Conservation (phyloP, 2,329 filamentous ascomycete species). For the Phaeosphaeria sp. region DNA sequence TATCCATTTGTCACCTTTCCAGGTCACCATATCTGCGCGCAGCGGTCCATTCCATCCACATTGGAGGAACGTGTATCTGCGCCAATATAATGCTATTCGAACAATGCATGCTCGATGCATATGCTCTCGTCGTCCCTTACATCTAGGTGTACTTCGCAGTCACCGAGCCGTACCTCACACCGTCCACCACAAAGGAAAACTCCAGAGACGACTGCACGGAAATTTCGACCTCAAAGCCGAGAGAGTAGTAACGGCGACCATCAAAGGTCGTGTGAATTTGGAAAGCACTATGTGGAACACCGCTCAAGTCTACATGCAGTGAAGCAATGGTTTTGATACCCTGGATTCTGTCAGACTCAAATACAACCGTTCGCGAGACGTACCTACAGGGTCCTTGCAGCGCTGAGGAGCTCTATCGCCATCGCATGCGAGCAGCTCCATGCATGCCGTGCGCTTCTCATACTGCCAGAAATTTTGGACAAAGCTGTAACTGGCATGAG, state of each 20-base stretch:
- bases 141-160: slow-evolving; percentile 19
- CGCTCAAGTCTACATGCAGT: slow-evolving; percentile 14
- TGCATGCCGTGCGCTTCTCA: rapidly evolving
- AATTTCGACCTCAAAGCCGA: slow-evolving; percentile 13
- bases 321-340: slow-evolving; percentile 11
- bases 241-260: background rate
- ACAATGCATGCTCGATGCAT: no score
- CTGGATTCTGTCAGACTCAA: no score
- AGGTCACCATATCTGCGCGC: no score
- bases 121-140: no score
- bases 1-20: no score
- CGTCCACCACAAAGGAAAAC: slow-evolving; percentile 23
- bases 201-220: slow-evolving; percentile 24
- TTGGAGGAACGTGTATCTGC: no score
- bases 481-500: background rate
- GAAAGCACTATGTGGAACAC: slow-evolving; percentile 13
- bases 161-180: slow-evolving; percentile 20
- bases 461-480: slow-evolving; percentile 2
- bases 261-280: background rate
- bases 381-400: slow-evolving; percentile 4
- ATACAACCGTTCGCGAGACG: no score
- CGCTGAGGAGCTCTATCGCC: slow-evolving; percentile 3
- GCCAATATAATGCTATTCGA: no score
- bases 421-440: slow-evolving; percentile 10
- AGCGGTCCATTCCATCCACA: no score